Evolutionary conservation across 306 rosid species (phyloP).

Genomic region (Pterocarpus santalinus): DNA sequence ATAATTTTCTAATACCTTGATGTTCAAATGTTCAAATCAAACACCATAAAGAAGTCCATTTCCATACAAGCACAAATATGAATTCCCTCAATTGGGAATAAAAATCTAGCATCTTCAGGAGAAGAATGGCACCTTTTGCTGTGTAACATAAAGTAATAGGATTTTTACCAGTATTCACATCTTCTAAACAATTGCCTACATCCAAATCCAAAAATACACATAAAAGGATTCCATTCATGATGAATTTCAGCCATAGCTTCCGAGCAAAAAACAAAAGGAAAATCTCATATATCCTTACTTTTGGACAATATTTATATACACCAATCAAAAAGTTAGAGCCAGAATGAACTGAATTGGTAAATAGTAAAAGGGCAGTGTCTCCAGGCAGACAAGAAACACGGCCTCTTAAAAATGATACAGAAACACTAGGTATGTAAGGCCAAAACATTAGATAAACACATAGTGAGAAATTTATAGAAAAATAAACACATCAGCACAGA

Average conservation of each 20-base stretch:
- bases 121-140: neutral
- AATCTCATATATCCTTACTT: neutral
- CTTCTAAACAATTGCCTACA: neutral
- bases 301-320: neutral
- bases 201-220: neutral
- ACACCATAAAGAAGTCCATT: neutral
- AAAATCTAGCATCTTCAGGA: neutral
- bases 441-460: neutral
- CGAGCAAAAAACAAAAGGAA: neutral
- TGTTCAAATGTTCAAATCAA: neutral
- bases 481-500: neutral
- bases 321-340: neutral
- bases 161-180: neutral
- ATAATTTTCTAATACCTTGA: no score
- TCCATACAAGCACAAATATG: neutral
- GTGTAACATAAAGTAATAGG: neutral
- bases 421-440: neutral
- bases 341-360: neutral
- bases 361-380: neutral
- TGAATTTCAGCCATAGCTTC: neutral
- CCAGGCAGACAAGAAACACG: neutral
- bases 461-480: neutral
- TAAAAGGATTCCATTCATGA: neutral
- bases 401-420: constrained; percentile 14
- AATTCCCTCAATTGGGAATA: neutral